A percentile compares a stretch with the other conserved stretches of the same genome.
phyloP scores from a whole-genome alignment of 1,284 basidiomycete genomes.

The Exsudoporus floridanus region DNA sequence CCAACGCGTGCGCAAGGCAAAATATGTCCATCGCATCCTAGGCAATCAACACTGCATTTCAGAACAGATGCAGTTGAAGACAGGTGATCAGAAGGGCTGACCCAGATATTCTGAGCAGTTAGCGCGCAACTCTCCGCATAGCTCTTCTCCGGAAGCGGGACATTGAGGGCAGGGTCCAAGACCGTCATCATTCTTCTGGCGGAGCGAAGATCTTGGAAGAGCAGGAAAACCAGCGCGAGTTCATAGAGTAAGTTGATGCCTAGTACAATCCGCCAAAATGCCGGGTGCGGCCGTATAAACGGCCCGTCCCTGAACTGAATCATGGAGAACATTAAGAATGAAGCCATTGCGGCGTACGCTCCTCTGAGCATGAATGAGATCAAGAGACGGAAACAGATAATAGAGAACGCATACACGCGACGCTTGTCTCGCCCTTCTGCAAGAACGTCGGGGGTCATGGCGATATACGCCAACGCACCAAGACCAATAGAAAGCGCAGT shows the following conservation, averaged over 20 bases:
- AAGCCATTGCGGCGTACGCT: slow-evolving; percentile 64
- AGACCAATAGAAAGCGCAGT: slow-evolving; percentile 66
- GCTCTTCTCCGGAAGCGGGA: slow-evolving; percentile 74
- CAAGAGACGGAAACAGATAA: slow-evolving; percentile 3
- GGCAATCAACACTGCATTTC: background rate
- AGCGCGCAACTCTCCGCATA: slow-evolving; percentile 79
- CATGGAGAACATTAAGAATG: slow-evolving; percentile 78
- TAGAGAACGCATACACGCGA: slow-evolving; percentile 56
- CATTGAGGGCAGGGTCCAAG: slow-evolving; percentile 70
- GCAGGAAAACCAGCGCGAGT: slow-evolving; percentile 73
- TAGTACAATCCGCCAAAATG: slow-evolving; percentile 73
- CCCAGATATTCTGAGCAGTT: slow-evolving; percentile 66
- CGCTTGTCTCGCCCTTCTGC: slow-evolving; percentile 78
- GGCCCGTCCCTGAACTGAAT: slow-evolving; percentile 85
- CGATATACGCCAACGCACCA: slow-evolving; percentile 70
- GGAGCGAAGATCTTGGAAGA: slow-evolving; percentile 80
- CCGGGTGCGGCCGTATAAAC: slow-evolving; percentile 71
- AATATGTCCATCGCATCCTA: slow-evolving; percentile 81
- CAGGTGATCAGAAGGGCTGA: slow-evolving; percentile 35
- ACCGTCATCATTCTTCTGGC: slow-evolving; percentile 76
- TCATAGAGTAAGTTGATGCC: slow-evolving; percentile 82
- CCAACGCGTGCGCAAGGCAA: slow-evolving; percentile 76
- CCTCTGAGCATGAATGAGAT: slow-evolving; percentile 46
- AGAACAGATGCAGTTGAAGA: slow-evolving; percentile 6
- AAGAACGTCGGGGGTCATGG: slow-evolving; percentile 74